Percentiles rank a stretch among this genome's conserved stretches.
Conservation (phyloP, 164 flowering plant species). For the Nymphaea colorata region DNA sequence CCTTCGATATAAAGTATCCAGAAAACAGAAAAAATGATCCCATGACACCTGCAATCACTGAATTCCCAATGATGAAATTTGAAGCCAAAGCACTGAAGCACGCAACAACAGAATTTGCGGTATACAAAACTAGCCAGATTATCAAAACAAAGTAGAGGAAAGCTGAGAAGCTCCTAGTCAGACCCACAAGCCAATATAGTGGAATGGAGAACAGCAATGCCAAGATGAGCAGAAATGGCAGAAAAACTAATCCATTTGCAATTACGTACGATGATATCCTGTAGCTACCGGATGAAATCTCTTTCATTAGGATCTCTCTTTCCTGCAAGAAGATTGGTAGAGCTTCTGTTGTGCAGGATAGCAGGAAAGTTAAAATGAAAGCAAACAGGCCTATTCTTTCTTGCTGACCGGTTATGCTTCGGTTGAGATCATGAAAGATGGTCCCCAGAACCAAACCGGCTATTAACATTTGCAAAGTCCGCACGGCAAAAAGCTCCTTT, state of each 20-base stretch:
- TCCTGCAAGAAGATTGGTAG: slow-evolving; percentile 91
- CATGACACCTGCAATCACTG: slow-evolving; percentile 79
- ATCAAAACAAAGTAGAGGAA: slow-evolving; percentile 55
- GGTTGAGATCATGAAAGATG: slow-evolving; percentile 49
- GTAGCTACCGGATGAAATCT: slow-evolving; percentile 80
- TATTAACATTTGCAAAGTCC: slow-evolving; percentile 62
- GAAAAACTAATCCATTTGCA: slow-evolving; percentile 75
- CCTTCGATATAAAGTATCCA: slow-evolving; percentile 80
- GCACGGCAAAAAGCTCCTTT: slow-evolving; percentile 64
- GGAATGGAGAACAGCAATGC: slow-evolving; percentile 63
- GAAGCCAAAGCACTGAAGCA: slow-evolving; percentile 91
- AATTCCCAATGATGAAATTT: slow-evolving; percentile 88
- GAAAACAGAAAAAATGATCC: slow-evolving; percentile 92
- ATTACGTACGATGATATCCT: slow-evolving; percentile 82
- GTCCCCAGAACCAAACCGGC: slow-evolving; percentile 79
- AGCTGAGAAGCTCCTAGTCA: slow-evolving; percentile 35
- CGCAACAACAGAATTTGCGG: slow-evolving; percentile 92
- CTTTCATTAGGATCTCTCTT: slow-evolving; percentile 82
- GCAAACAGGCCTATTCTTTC: slow-evolving; percentile 88
- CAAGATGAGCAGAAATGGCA: slow-evolving; percentile 71
- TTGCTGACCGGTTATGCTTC: slow-evolving; percentile 44
- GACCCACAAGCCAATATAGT: slow-evolving; percentile 85
- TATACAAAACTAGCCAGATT: slow-evolving; percentile 76
- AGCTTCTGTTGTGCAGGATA: slow-evolving; percentile 79
- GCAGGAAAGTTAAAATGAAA: slow-evolving; percentile 64